phyloP scores from a whole-genome alignment of 257 asterid genomes.

The Ilex asprella region DNA sequence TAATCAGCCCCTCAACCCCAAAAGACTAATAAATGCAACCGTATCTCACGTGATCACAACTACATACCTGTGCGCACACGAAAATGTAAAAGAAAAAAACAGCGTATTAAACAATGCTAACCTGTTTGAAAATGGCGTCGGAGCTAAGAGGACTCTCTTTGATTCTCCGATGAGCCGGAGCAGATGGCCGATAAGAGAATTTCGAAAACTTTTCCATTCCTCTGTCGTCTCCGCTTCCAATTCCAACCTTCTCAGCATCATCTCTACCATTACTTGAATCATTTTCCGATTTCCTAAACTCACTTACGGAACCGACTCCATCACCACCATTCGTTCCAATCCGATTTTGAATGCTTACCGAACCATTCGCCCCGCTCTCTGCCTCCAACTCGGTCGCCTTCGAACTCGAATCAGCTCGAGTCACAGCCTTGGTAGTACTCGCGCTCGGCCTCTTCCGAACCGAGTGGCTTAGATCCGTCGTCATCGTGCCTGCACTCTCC shows the following conservation, averaged over 20 bases:
- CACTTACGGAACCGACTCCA: slow-evolving; percentile 5
- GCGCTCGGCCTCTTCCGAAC: slow-evolving; percentile 38
- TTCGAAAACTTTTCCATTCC: slow-evolving; percentile 28
- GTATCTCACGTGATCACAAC: too few species aligned
- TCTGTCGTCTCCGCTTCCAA: slow-evolving; percentile 32
- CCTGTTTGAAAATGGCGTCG: slow-evolving; percentile 91
- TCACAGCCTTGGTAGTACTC: slow-evolving; percentile 13
- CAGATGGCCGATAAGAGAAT: slow-evolving; percentile 63
- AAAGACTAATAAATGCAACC: too few species aligned
- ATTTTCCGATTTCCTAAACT: too few species aligned
- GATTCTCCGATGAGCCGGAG: slow-evolving; percentile 79
- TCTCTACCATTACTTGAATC: slow-evolving; percentile 24
- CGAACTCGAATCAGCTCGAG: slow-evolving; percentile 5
- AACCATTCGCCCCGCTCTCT: slow-evolving; percentile 6
- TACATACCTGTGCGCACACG: too few species aligned
- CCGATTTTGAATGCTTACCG: slow-evolving; percentile 10
- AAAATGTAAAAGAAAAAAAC: too few species aligned
- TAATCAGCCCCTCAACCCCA: too few species aligned
- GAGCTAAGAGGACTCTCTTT: slow-evolving; percentile 98
- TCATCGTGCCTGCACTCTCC: slow-evolving; percentile 30
- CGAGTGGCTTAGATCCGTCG: slow-evolving; percentile 21
- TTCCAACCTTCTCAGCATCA: slow-evolving; percentile 17
- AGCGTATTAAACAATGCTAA: not conserved
- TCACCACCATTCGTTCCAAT: slow-evolving; percentile 8
- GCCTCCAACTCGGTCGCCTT: not conserved